Percentiles rank a stretch among this genome's conserved stretches.
Conservation (phyloP, 2,329 filamentous ascomycete genomes). For the Atkinsonella texensis region DNA sequence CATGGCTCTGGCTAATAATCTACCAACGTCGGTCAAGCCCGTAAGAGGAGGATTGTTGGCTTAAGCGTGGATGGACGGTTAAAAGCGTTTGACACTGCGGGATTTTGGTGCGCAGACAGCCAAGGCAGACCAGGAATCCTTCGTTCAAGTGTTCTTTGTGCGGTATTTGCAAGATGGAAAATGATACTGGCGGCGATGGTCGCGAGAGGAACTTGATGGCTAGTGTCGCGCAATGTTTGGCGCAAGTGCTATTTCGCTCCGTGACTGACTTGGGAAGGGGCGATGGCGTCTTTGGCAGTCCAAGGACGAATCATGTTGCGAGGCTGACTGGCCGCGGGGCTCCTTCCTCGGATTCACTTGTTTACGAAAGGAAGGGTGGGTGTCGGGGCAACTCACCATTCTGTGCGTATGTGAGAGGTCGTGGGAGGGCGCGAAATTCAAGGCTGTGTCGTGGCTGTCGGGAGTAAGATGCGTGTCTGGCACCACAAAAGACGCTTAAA, state of each 20-base stretch:
- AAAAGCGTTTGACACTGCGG: not conserved
- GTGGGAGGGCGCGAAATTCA: not conserved
- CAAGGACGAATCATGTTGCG: constrained; percentile 6
- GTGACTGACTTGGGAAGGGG: not conserved
- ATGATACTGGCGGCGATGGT: not conserved
- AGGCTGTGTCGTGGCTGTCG: not conserved
- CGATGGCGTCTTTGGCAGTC: not conserved
- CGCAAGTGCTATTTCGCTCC: not conserved
- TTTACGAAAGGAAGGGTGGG: constrained; percentile 6
- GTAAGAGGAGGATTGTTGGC: not conserved
- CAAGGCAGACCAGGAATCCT: not conserved
- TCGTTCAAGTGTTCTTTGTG: not conserved
- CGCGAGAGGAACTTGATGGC: not conserved
- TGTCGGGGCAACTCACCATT: constrained; percentile 9
- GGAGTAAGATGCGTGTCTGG: not conserved
- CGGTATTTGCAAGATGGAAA: not conserved
- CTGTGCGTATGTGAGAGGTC: not conserved
- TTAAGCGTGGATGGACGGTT: not conserved
- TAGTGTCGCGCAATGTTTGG: not conserved
- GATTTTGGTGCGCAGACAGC: not conserved
- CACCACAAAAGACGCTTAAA: not conserved
- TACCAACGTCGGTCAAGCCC: constrained; percentile 1
- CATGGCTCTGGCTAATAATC: constrained; percentile 19
- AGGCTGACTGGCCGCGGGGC: constrained; percentile 3
- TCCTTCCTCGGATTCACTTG: constrained; percentile 5